Base-by-base conservation (phyloP, 83 land plant species). In the Picea mariana region DNA sequence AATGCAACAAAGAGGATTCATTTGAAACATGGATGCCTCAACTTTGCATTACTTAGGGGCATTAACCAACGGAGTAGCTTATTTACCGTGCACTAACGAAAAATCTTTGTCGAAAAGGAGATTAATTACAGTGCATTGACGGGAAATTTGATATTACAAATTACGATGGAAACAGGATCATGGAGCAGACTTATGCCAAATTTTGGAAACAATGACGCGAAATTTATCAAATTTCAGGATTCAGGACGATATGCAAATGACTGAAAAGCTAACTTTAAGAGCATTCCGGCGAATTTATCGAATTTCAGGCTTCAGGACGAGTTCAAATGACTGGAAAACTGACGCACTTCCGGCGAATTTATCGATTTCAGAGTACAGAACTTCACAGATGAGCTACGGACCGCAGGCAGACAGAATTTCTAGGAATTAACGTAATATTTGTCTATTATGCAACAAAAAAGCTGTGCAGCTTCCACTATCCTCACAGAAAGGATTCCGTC, bases 1-100 rank as follows among this genome's bases (percentile, higher is more conserved):
- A 68, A 88, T 88, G 77, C 90, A 88, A 76, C 90, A 88, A 61
- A 88, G 79, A 77, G 88, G 69, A 84, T 85, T 85, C 90, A 88
- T 88, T 63, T 75, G 59, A 12, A 75, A 73, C 77, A 73, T 73
- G 55, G 4, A 75, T 75, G 77, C 77, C 5, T 44, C 77, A 73
- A 73, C 42, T 44, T 44, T 44, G 4, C 26, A 21, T n/a, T n/a
- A 47, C 15, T 75, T 75, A 44, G 42, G 59, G 59, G 9, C 60
- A n/a, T 21, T 15, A n/a, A 11, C 24, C 15, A 3, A 75, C 58
- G 59, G 77, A 21, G 47, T 47, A 75, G 27, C 23, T 75, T 47
- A 75, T 44, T 8, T n/a, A 75, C 59, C 47, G 6, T 8, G 77
- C 58, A 47, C 40, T 75, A 23, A 71, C 49, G 49, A n/a, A 44